phyloP scores from a whole-genome alignment of 1,284 basidiomycete species.

The Cryptococcus maquisensis region DNA sequence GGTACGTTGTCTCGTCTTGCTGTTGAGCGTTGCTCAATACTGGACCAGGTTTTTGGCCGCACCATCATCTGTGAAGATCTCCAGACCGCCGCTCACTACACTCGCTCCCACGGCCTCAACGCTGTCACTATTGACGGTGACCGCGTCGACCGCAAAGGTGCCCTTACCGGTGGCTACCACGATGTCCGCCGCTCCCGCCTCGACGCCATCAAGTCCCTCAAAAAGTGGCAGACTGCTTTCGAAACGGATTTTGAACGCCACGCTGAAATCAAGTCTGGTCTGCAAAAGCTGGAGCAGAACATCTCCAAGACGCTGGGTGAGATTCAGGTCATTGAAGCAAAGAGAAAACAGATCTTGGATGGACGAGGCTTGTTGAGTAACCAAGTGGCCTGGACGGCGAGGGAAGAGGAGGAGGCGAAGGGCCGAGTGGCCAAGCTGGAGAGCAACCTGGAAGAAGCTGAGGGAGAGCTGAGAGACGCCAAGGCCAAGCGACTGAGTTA shows the following conservation, averaged over 20 bases:
- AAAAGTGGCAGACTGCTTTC: constrained; percentile 69
- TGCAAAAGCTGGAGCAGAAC: constrained; percentile 76
- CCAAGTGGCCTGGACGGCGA: constrained; percentile 60
- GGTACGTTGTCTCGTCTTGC: constrained; percentile 20
- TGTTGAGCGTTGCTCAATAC: neutral
- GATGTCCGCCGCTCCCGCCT: constrained; percentile 85
- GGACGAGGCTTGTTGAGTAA: constrained; percentile 64
- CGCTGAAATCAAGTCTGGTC: constrained; percentile 67
- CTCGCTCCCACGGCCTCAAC: constrained; percentile 89
- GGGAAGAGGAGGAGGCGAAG: constrained; percentile 67
- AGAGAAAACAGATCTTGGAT: constrained; percentile 67
- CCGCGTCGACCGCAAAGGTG: constrained; percentile 93
- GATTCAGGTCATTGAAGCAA: constrained; percentile 66
- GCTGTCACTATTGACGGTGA: constrained; percentile 97
- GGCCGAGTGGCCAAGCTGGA: constrained; percentile 66
- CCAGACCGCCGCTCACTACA: constrained; percentile 87
- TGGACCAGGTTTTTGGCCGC: constrained; percentile 76
- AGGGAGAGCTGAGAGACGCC: constrained; percentile 57
- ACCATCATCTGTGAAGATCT: constrained; percentile 93
- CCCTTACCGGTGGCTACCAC: constrained; percentile 92
- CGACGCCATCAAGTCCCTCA: constrained; percentile 75
- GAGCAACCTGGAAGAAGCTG: constrained; percentile 63
- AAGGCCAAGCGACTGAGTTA: constrained; percentile 57
- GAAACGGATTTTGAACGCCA: constrained; percentile 63
- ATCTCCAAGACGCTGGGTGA: constrained; percentile 72